Conservation (phyloP, 2,329 filamentous ascomycete genomes). For the Mollisiaceae sp. region DNA sequence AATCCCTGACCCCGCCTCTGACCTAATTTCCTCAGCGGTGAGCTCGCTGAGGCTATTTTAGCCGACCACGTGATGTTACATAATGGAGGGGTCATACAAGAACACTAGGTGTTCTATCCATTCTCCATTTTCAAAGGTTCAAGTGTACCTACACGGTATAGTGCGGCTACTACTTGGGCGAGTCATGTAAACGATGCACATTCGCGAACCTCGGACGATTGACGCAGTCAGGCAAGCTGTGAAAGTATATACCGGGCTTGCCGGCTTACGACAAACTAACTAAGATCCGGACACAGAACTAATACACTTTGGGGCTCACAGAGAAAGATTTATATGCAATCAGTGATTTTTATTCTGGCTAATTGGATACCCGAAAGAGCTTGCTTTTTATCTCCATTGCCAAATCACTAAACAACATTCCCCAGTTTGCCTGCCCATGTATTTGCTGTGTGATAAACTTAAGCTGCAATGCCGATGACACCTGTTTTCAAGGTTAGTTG, state of each 20-base stretch:
- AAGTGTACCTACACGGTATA: no score
- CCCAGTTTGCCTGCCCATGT: neutral
- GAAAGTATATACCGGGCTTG: no score
- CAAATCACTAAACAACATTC: neutral
- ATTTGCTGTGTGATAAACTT: constrained; percentile 45
- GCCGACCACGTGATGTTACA: neutral
- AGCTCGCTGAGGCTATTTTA: neutral
- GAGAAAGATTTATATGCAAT: neutral
- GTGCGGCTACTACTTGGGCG: no score
- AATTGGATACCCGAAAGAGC: neutral
- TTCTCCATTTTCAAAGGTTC: no score
- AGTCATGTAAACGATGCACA: no score
- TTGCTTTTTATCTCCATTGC: constrained; percentile 11
- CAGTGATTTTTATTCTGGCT: constrained; percentile 5
- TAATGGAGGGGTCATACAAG: neutral
- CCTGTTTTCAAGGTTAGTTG: constrained; percentile 51
- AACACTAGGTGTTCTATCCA: no score
- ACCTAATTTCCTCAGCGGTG: neutral
- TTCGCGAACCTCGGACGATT: no score
- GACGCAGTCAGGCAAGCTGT: no score
- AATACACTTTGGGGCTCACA: neutral
- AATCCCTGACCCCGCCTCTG: neutral
- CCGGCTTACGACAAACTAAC: neutral
- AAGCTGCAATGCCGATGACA: constrained; percentile 88
- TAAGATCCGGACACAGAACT: neutral